phyloP scores from a whole-genome alignment of 805 yeast genomes.

The Pichia californica region DNA sequence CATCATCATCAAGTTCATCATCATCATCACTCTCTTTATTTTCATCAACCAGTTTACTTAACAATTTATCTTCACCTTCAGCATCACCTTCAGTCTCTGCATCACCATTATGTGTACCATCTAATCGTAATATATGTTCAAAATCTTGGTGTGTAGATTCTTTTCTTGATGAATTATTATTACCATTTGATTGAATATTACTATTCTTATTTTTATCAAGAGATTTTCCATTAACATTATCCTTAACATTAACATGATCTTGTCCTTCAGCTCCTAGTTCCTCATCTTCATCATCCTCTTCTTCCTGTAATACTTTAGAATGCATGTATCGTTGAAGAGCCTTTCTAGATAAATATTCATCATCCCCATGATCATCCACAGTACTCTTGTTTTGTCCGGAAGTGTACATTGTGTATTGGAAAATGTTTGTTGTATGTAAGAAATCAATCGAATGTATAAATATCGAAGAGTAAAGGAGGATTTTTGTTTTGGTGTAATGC shows the following conservation, averaged over 20 bases:
- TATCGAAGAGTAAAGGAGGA: too few species aligned
- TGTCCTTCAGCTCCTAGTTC: too few species aligned
- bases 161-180: too few species aligned
- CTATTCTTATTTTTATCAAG: too few species aligned
- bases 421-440: too few species aligned
- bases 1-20: slow-evolving; percentile 1
- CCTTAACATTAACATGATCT: too few species aligned
- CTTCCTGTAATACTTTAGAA: slow-evolving; percentile 3
- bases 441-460: too few species aligned
- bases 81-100: background rate
- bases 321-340: slow-evolving; percentile 14
- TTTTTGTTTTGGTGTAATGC: too few species aligned
- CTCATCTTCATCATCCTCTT: background rate
- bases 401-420: too few species aligned
- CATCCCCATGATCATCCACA: slow-evolving; percentile 8
- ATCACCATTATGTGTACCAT: background rate
- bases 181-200: too few species aligned
- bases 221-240: too few species aligned
- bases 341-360: slow-evolving; percentile 7
- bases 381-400: too few species aligned
- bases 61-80: background rate
- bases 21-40: background rate
- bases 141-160: background rate
- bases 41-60: background rate
- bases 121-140: background rate